Base-by-base conservation (phyloP, 345 rosid species). In the Gossypium arboreum region DNA sequence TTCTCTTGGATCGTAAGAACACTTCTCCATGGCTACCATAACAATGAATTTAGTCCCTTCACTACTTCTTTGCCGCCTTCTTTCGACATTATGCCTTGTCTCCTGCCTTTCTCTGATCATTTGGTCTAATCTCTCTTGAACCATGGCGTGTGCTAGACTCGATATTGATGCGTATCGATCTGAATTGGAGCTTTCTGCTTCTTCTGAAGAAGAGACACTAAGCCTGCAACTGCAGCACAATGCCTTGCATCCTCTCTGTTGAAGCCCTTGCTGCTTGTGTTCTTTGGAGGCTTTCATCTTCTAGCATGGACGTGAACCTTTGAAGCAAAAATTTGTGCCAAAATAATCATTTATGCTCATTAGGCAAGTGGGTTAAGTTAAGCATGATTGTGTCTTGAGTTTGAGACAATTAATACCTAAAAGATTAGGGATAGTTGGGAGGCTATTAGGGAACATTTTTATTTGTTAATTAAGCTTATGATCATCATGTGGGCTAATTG, bases 11-110 rank as follows among this genome's bases (percentile, higher is more conserved):
- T 91, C 92, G 44, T 80, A 78, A 25, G 97, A 91, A 78, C 85
- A 78, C 81, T 86, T 94, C 78, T 94, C 98, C 92, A 85, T 84
- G 0, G 97, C 98, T 71, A 92, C 86, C 97, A 94, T 86, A 20
- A 94, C 90, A 9, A 94, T 79, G 58, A 94, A 92, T 82, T 85
- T 90, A 15, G 87, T 69, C 59, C 71, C 55, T 47, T 47, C 55
- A 45, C 71, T 67, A 45, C 56, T 47, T 22, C 71, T 45, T 67
- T 45, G 55, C 55, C 55, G 34, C 54, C 71, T 45, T 67, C 71
- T 67, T 29, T 67, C 71, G 8, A 67, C 20, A 55, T 18, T 67
- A 67, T 67, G 55, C 55, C 71, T 47, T 0, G 55, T 67, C 18
- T 67, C 71, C 39, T 47, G 71, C 39, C 71, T 45, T 67, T 45